Evolutionary conservation across 2,329 filamentous ascomycete genomes (phyloP).

Genomic region (Lachnellula arida): DNA sequence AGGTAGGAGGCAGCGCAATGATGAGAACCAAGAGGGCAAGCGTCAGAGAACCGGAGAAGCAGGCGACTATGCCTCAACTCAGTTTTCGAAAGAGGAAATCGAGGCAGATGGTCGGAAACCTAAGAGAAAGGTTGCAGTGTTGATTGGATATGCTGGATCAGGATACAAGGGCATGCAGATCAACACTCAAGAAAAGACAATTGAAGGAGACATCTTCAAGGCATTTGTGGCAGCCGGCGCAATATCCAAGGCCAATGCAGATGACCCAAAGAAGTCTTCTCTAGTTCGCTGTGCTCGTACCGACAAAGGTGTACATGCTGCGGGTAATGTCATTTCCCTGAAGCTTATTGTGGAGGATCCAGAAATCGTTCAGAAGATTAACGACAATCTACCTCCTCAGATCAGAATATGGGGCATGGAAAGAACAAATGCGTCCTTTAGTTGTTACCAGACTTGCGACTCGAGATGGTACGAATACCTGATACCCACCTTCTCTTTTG

Average conservation of each 20-base stretch:
- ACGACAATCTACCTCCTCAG: conserved; percentile 75
- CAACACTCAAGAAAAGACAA: conserved; percentile 76
- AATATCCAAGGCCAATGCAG: conserved; percentile 93
- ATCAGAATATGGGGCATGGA: conserved; percentile 95
- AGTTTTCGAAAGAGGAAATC: conserved; percentile 75
- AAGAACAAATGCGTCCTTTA: conserved; percentile 85
- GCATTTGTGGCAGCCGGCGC: conserved; percentile 88
- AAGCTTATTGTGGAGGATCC: conserved; percentile 94
- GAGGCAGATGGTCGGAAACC: conserved; percentile 80
- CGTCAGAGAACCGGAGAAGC: conserved; percentile 44
- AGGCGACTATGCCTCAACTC: conserved; percentile 34
- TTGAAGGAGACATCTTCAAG: conserved; percentile 90
- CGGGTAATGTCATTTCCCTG: conserved; percentile 89
- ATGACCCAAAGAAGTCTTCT: conserved; percentile 94
- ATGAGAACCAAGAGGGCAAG: conserved; percentile 49
- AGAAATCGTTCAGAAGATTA: conserved; percentile 87
- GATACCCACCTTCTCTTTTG: conserved; percentile 85
- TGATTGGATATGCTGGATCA: conserved; percentile 93
- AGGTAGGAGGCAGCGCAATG: conserved; percentile 49
- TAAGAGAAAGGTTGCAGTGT: conserved; percentile 92
- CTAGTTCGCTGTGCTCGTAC: conserved; percentile 91
- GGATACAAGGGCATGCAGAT: conserved; percentile 98
- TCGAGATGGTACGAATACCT: conserved; percentile 97
- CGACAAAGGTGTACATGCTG: conserved; percentile 95
- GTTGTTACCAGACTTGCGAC: conserved; percentile 91